Conservation (phyloP, 495 filamentous ascomycete genomes). For the Xylaria bambusicola region DNA sequence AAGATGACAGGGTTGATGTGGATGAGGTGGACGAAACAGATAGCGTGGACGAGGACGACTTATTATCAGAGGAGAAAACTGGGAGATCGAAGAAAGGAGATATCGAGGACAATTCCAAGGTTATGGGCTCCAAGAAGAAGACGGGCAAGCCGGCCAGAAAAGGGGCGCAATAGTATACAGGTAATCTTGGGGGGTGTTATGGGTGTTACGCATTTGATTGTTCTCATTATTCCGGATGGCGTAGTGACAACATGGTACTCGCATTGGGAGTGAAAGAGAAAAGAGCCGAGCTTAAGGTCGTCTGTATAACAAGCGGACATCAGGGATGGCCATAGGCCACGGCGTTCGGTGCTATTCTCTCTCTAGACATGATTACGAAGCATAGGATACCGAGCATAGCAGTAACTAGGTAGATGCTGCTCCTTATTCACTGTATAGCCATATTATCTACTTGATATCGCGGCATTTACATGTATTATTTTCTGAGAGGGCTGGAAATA, state of each 20-base stretch:
- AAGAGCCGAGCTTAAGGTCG: slow-evolving; percentile 22
- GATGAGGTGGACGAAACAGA: too few relatives aligned
- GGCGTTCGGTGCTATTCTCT: slow-evolving; percentile 33
- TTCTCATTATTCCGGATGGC: slow-evolving; percentile 8
- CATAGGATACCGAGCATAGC: slow-evolving; percentile 27
- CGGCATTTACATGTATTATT: too few relatives aligned
- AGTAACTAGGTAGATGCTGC: slow-evolving; percentile 20
- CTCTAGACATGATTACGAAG: slow-evolving; percentile 36
- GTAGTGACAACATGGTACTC: slow-evolving; percentile 1
- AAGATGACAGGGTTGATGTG: too few relatives aligned
- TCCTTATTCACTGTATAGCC: slow-evolving; percentile 30
- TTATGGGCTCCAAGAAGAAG: slow-evolving; percentile 19
- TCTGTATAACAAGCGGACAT: slow-evolving; percentile 33
- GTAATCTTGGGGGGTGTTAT: background rate
- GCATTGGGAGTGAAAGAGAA: slow-evolving; percentile 8
- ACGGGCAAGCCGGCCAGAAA: slow-evolving; percentile 30
- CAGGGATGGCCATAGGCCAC: slow-evolving; percentile 32
- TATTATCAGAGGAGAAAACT: slow-evolving; percentile 22
- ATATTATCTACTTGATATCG: too few relatives aligned
- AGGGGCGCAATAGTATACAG: slow-evolving; percentile 25
- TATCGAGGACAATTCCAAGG: slow-evolving; percentile 28
- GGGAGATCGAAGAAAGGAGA: slow-evolving; percentile 34
- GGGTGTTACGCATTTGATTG: slow-evolving; percentile 2
- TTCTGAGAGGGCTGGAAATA: too few relatives aligned
- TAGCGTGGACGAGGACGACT: slow-evolving; percentile 7